Evolutionary conservation across 2,329 filamentous ascomycete genomes (phyloP).

Genomic region (Clathrospora elynae): DNA sequence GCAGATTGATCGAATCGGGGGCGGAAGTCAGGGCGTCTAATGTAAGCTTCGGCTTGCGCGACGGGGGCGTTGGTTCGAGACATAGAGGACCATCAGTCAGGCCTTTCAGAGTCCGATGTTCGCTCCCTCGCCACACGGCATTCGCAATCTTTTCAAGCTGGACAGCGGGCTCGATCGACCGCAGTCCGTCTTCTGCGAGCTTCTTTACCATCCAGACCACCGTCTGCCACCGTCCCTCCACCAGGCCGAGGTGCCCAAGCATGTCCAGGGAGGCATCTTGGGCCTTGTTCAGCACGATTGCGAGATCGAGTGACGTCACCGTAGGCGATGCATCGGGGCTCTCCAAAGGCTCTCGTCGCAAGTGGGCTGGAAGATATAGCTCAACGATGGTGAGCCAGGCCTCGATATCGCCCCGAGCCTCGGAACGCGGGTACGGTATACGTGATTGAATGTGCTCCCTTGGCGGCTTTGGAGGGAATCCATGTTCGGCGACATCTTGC

Average conservation of each 20-base stretch:
- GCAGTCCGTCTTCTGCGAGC: slow-evolving; percentile 44
- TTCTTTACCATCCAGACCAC: slow-evolving; percentile 55
- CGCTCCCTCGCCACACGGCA: slow-evolving; percentile 22
- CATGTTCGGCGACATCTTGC: slow-evolving; percentile 1
- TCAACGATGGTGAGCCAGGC: slow-evolving; percentile 47
- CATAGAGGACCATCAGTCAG: slow-evolving; percentile 33
- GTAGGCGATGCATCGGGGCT: slow-evolving; percentile 16
- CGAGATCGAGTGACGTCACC: slow-evolving; percentile 36
- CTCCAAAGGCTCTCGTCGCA: slow-evolving; percentile 27
- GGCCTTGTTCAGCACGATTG: slow-evolving; percentile 31
- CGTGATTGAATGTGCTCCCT: slow-evolving; percentile 12
- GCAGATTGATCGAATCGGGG: slow-evolving; percentile 33
- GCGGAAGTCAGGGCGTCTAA: slow-evolving; percentile 35
- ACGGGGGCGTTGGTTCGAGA: slow-evolving; percentile 20
- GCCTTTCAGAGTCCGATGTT: slow-evolving; percentile 24
- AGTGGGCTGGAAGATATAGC: slow-evolving; percentile 42
- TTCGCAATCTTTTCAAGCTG: slow-evolving; percentile 25
- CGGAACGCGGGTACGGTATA: slow-evolving; percentile 29
- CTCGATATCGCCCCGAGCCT: slow-evolving; percentile 33
- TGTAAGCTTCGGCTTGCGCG: slow-evolving; percentile 19
- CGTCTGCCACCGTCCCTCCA: slow-evolving; percentile 50
- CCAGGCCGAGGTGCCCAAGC: slow-evolving; percentile 48
- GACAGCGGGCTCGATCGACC: slow-evolving; percentile 9
- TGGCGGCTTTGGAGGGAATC: slow-evolving; percentile 16
- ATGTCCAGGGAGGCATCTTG: slow-evolving; percentile 47